Base-by-base conservation (phyloP, 2,329 filamentous ascomycete genomes). In the Arthrinium puccinioides region DNA sequence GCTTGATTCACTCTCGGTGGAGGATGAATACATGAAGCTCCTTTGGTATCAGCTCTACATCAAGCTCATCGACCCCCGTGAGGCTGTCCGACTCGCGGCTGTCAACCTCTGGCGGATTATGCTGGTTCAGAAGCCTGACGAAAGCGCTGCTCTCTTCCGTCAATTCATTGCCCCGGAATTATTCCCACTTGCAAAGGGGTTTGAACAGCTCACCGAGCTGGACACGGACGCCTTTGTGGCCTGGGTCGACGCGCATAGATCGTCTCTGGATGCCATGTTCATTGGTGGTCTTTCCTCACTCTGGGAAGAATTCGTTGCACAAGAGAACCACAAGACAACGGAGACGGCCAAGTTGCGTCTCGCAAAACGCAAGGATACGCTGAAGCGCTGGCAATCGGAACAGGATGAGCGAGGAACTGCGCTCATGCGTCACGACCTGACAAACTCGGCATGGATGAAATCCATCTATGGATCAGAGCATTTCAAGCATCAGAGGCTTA, bases 381-480 rank as follows among this genome's bases (percentile, higher is more conserved):
- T 98, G 5, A 86, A 78, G 54, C 72, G 79, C 40, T 96, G 89
- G 90, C 77, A 84, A 28, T 61, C 70, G 3, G 83, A 90, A 45
- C 79, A 81, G 35, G 61, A 76, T 5, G 72, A 73, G 16, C 74
- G 74, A 9, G 85, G 94, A 14, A 84, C 84, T 45, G 69, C 84
- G 13, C 74, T 89, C 40, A 70, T 83, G 37, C 80, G 80, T n/a
- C 90, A 97, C 52, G 87, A 95, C 51, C 79, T 85, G 46, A 84
- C 87, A 1, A 90, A 92, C 39, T 82, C 78, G 27, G 82, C 90
- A 41, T 98, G 90, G 92, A 84, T 90, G 67, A 87, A 89, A 50
- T 97, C 95, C 51, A 95, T 98, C 27, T 92, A 90, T 58, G 81
- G 84, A 33, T 87, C 90, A 0, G 92, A 98, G 56, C 83, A 92